These are phyloP conservation scores for Metschnikowia gelsemii DNA, from an alignment of 805 yeast species.

Conservation along the genomic window DNA sequence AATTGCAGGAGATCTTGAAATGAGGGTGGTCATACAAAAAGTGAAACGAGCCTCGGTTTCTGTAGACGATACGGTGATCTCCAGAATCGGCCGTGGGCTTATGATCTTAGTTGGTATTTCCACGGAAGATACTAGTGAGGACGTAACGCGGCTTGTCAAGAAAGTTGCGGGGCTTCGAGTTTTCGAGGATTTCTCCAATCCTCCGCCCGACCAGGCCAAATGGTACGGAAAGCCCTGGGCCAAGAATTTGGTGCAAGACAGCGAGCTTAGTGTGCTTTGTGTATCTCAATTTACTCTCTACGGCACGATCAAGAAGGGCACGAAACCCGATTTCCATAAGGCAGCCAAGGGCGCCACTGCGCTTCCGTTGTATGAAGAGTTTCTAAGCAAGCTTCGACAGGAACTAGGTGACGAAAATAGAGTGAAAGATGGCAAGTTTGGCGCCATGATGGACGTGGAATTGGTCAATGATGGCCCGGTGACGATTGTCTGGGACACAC, in stretches of 20 bases:
- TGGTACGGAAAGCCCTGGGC: conserved; percentile 78
- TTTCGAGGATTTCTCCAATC: conserved; percentile 60
- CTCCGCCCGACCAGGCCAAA: conserved; percentile 39
- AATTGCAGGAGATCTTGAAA: conserved; percentile 33
- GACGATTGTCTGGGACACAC: conserved; percentile 77
- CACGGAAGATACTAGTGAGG: conserved; percentile 71
- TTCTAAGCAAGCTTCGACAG: conserved; percentile 46
- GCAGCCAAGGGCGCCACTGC: conserved; percentile 81
- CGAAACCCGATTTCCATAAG: conserved; percentile 91
- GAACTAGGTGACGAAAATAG: conserved; percentile 57
- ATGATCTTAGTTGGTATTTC: conserved; percentile 84
- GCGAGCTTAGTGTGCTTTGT: conserved; percentile 70
- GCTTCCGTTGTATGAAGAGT: conserved; percentile 49
- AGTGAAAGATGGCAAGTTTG: conserved; percentile 87
- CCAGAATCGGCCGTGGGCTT: conserved; percentile 74
- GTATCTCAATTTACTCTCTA: conserved; percentile 92
- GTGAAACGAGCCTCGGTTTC: conserved; percentile 88
- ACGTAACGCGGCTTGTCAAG: conserved; percentile 63
- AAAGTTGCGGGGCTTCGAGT: conserved; percentile 66
- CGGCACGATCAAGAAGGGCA: conserved; percentile 83
- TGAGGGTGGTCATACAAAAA: conserved; percentile 90
- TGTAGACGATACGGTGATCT: conserved; percentile 68
- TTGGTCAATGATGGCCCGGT: conserved; percentile 92
- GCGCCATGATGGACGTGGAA: conserved; percentile 96
- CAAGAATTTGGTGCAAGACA: conserved; percentile 56